These are phyloP conservation scores for Xylariomycetidae sp. DNA, from an alignment of 2,329 filamentous ascomycete species.

Conservation along the genomic window DNA sequence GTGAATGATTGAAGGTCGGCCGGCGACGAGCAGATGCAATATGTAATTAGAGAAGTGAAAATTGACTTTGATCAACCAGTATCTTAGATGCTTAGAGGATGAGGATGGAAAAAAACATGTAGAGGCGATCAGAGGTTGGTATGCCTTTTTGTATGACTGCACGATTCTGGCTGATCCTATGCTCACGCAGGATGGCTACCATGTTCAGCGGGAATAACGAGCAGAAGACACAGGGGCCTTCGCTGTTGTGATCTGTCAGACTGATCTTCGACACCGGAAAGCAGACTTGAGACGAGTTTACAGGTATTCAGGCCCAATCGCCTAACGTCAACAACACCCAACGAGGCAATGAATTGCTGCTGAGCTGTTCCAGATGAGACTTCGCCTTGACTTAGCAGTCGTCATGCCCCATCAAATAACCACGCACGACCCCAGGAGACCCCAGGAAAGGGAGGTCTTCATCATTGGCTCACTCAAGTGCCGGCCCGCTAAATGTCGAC, in stretches of 20 bases:
- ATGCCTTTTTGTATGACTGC: constrained; percentile 20
- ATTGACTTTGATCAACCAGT: constrained; percentile 19
- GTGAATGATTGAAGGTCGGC: constrained; percentile 36
- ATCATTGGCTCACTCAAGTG: constrained; percentile 4
- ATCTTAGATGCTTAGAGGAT: too few relatives aligned
- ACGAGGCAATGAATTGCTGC: constrained; percentile 13
- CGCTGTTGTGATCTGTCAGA: constrained; percentile 8
- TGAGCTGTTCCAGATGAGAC: background rate
- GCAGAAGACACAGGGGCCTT: constrained; percentile 9
- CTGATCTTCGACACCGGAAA: constrained; percentile 19
- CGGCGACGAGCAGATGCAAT: constrained; percentile 43
- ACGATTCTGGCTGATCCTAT: too few relatives aligned
- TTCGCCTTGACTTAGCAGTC: constrained; percentile 9
- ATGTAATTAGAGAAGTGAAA: constrained; percentile 22
- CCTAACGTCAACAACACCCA: constrained; percentile 9
- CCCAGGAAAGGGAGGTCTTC: background rate
- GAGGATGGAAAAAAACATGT: constrained; percentile 13
- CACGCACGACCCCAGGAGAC: too few relatives aligned
- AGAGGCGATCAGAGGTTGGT: constrained; percentile 7
- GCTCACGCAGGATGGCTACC: background rate
- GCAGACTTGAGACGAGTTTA: constrained; percentile 19
- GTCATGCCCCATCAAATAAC: constrained; percentile 11
- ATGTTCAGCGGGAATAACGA: constrained; percentile 3
- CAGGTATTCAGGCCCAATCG: background rate
- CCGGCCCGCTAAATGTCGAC: constrained; percentile 2